Evolutionary conservation across 202 grass and related monocot species (phyloP).

Genomic region (Schoenoplectus triqueter): DNA sequence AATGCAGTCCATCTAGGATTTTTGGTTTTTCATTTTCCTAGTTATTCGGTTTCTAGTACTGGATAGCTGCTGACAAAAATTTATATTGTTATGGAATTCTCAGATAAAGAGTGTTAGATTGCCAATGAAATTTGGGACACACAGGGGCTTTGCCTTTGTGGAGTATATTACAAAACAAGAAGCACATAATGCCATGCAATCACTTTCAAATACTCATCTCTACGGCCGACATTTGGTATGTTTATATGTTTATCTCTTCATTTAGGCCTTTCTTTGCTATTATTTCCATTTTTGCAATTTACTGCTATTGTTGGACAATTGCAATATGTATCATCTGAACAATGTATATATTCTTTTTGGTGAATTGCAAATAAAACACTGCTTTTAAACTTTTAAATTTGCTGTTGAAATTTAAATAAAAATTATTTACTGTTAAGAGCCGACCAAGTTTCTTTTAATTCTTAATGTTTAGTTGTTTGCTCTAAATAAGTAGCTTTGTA

Average conservation of each 20-base stretch:
- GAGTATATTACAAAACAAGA: slow-evolving; percentile 90
- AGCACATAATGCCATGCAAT: slow-evolving; percentile 77
- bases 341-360: neutral
- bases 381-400: neutral
- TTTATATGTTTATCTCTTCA: neutral
- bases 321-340: slow-evolving; percentile 1
- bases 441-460: neutral
- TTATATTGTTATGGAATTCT: slow-evolving; percentile 33
- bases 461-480: neutral
- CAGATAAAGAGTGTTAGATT: slow-evolving; percentile 88
- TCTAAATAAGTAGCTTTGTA: neutral
- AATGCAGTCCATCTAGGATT: neutral
- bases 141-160: slow-evolving; percentile 92
- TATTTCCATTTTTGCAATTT: slow-evolving; percentile 1
- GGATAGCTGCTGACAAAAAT: neutral
- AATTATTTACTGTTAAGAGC: neutral
- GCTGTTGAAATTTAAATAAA: neutral
- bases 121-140: slow-evolving; percentile 87
- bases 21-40: neutral
- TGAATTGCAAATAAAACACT: slow-evolving; percentile 20
- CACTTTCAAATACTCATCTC: slow-evolving; percentile 85
- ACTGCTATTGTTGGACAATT: neutral
- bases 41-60: slow-evolving; percentile 8
- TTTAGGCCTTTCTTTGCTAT: neutral
- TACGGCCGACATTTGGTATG: slow-evolving; percentile 87